Conservation (phyloP, 345 rosid species). For the Salix caprea region DNA sequence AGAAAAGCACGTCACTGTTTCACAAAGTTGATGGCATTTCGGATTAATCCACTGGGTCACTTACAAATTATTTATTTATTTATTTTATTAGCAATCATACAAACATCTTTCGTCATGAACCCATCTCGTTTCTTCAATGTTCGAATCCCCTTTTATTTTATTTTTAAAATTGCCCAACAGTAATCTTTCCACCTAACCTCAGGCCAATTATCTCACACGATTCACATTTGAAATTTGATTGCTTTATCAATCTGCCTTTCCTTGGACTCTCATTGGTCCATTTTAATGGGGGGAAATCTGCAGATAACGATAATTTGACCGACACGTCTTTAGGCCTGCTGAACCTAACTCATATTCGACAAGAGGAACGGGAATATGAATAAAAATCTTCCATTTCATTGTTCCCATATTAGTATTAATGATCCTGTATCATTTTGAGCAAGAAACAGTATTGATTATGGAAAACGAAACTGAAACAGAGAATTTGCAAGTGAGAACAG, state of each 20-base stretch:
- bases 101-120: background rate
- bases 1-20: background rate
- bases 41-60: background rate
- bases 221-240: background rate
- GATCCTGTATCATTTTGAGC: background rate
- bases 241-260: background rate
- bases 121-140: background rate
- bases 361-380: background rate
- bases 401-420: background rate
- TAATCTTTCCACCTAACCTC: background rate
- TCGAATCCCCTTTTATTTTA: background rate
- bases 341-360: background rate
- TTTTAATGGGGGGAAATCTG: background rate
- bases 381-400: background rate
- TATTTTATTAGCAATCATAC: background rate
- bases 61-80: background rate
- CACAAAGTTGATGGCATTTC: background rate
- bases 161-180: background rate
- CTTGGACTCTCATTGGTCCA: background rate
- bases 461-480: background rate
- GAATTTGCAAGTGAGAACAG: background rate
- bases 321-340: background rate
- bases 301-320: background rate
- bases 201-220: background rate
- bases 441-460: background rate